These are phyloP conservation scores for Lanmaoa pseudosensibilis DNA, from an alignment of 768 basidiomycete species.

Conservation along the genomic window DNA sequence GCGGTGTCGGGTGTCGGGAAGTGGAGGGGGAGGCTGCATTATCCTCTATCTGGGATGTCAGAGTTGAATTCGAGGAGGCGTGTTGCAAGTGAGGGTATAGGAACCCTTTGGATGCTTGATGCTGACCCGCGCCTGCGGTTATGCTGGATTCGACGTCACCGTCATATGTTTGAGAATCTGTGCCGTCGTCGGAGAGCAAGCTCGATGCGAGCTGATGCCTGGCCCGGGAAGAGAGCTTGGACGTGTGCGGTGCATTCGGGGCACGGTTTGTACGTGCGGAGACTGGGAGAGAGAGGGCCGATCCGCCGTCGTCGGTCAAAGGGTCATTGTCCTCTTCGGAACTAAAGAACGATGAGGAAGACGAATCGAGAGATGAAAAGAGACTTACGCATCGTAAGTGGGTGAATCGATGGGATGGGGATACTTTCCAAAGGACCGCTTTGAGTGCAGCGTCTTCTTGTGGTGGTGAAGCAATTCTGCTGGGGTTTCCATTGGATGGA, in stretches of 20 bases:
- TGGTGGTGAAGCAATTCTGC: conserved; percentile 32
- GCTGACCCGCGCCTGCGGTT: conserved; percentile 52
- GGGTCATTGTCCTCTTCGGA: conserved; percentile 90
- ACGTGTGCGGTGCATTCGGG: conserved; percentile 27
- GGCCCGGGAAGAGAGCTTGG: conserved; percentile 26
- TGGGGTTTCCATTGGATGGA: conserved; percentile 21
- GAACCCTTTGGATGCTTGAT: conserved; percentile 30
- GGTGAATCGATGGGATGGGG: conserved; percentile 65
- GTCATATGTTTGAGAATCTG: conserved; percentile 87
- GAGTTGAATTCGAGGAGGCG: conserved; percentile 54
- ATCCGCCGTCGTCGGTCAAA: conserved; percentile 70
- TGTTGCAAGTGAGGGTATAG: conserved; percentile 36
- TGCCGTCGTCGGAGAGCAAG: conserved; percentile 65
- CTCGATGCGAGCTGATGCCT: conserved; percentile 57
- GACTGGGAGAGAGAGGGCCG: conserved; percentile 48
- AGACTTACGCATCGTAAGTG: conserved; percentile 69
- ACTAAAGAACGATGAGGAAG: conserved; percentile 38
- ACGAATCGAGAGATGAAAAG: neutral
- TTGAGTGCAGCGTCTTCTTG: conserved; percentile 39
- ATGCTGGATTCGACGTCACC: conserved; percentile 84
- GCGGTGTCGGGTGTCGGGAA: conserved; percentile 21
- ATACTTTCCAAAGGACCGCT: conserved; percentile 71
- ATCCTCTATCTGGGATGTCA: conserved; percentile 43
- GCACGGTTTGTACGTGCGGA: conserved; percentile 25
- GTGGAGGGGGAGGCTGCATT: conserved; percentile 16